Percentiles rank a stretch among this genome's conserved stretches.
phyloP scores from a whole-genome alignment of 2,329 filamentous ascomycete species.

The Diaporthe sp. region DNA sequence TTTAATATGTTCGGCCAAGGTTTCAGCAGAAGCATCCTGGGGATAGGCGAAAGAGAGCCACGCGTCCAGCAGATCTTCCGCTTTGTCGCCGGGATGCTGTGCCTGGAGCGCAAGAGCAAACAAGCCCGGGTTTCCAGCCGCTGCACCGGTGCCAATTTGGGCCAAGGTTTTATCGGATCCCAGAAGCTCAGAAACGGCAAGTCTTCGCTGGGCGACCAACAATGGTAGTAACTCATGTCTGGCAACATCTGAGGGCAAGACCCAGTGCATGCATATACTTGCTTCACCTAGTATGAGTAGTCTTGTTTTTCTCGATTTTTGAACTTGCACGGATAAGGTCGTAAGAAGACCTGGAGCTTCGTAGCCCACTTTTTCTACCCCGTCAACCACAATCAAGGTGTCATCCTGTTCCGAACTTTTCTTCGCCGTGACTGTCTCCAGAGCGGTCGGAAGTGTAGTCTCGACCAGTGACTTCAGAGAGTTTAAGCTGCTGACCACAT shows the following conservation, averaged over 20 bases:
- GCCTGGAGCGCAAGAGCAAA: neutral
- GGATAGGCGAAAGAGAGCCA: neutral
- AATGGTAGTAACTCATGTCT: neutral
- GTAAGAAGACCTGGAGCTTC: neutral
- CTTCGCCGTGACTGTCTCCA: neutral
- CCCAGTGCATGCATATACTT: neutral
- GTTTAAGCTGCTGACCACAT: neutral
- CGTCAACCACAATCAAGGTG: neutral
- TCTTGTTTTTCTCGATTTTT: neutral
- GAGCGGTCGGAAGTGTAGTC: neutral
- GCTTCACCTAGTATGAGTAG: neutral
- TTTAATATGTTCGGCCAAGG: neutral
- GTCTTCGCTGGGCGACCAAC: neutral
- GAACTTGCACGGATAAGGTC: neutral
- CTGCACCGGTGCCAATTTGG: neutral
- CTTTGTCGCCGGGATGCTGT: neutral
- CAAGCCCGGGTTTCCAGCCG: neutral
- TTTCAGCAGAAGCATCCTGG: neutral
- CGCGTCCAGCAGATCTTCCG: neutral
- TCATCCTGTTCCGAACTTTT: neutral
- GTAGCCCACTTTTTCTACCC: neutral
- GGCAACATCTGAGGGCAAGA: neutral
- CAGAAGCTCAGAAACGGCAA: neutral
- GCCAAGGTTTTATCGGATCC: neutral
- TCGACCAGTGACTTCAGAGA: neutral